phyloP scores from a whole-genome alignment of 2,329 filamentous ascomycete genomes.

The Aspergillus unguis region DNA sequence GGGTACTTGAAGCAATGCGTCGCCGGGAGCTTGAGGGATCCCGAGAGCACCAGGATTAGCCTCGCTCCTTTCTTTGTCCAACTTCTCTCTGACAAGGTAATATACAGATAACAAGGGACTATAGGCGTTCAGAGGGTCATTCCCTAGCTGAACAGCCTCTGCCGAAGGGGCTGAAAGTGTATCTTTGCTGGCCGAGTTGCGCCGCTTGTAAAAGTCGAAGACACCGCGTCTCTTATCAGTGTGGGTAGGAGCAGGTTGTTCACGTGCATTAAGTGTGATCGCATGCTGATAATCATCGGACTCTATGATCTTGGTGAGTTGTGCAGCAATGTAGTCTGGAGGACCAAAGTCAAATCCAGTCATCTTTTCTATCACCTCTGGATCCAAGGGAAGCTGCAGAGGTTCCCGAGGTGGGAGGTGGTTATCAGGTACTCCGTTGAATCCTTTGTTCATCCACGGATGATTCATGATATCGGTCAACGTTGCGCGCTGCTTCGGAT shows the following conservation, averaged over 20 bases:
- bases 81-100: conserved; percentile 92
- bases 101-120: conserved; percentile 91
- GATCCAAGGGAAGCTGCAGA: conserved; percentile 77
- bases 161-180: conserved; percentile 79
- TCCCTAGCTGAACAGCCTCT: conserved; percentile 76
- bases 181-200: conserved; percentile 87
- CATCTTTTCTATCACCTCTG: conserved; percentile 85
- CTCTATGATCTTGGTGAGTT: conserved; percentile 81
- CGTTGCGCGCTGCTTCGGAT: conserved; percentile 79
- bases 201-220: conserved; percentile 95
- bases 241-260: conserved; percentile 57
- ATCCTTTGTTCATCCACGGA: conserved; percentile 94
- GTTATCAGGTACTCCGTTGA: conserved; percentile 81
- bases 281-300: conserved; percentile 92
- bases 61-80: conserved; percentile 68
- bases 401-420: conserved; percentile 80
- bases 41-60: conserved; percentile 58
- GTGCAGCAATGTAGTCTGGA: conserved; percentile 74
- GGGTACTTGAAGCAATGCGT: conserved; percentile 61
- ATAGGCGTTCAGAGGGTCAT: conserved; percentile 88
- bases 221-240: conserved; percentile 82
- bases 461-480: conserved; percentile 92
- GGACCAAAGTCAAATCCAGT: conserved; percentile 96
- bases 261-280: conserved; percentile 67
- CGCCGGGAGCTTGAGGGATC: conserved; percentile 55